Conservation (phyloP, 306 rosid genomes). For the Lupinus albus region DNA sequence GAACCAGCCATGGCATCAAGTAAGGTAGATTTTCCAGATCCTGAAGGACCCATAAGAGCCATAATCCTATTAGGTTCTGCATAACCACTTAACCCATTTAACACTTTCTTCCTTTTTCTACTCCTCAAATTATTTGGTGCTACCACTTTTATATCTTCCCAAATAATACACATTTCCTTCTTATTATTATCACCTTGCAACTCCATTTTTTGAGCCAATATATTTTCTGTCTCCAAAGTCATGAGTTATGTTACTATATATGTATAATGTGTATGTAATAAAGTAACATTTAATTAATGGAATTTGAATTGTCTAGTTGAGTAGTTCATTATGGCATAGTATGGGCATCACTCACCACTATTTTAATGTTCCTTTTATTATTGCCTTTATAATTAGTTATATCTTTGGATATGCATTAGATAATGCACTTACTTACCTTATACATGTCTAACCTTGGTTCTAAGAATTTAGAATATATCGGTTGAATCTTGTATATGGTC, state of each 20-base stretch:
- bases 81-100: constrained; percentile 57
- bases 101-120: constrained; percentile 51
- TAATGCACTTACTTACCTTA: too few relatives aligned
- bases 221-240: constrained; percentile 30
- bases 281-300: not conserved
- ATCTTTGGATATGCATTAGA: too few relatives aligned
- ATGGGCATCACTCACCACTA: not conserved
- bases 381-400: too few relatives aligned
- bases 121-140: constrained; percentile 51
- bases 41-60: constrained; percentile 79
- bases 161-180: constrained; percentile 46
- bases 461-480: too few relatives aligned
- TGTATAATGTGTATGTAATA: not conserved
- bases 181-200: not conserved
- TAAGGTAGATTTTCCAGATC: constrained; percentile 36
- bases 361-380: too few relatives aligned
- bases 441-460: too few relatives aligned
- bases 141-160: constrained; percentile 65
- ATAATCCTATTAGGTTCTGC: constrained; percentile 68
- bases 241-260: not conserved
- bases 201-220: not conserved
- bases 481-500: too few relatives aligned
- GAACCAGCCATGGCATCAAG: constrained; percentile 70
- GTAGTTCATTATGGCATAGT: constrained; percentile 13
- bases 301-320: not conserved